Conservation (phyloP, 2,329 filamentous ascomycete genomes). For the Sporothrix sp. region DNA sequence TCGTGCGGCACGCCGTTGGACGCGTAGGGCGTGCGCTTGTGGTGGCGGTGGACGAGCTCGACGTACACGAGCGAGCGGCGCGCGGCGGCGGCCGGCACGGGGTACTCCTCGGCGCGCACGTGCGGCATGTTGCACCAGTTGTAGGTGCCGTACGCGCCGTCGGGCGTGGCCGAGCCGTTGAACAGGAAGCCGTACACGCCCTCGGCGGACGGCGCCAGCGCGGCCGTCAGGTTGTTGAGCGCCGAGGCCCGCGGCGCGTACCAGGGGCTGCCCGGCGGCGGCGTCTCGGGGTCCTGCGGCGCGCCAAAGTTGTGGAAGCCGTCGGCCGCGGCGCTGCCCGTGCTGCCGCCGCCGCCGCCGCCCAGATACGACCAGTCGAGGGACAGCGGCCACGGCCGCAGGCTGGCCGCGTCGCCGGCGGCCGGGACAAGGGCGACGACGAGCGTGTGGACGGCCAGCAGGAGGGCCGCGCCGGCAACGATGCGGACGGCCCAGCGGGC, state of each 20-base stretch:
- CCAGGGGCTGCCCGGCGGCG: constrained; percentile 20
- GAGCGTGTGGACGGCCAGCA: constrained; percentile 9
- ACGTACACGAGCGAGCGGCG: constrained; percentile 54
- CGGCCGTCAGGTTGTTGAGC: constrained; percentile 24
- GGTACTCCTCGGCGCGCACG: constrained; percentile 58
- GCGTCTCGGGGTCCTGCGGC: neutral
- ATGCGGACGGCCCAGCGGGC: constrained; percentile 11
- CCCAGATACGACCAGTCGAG: constrained; percentile 1
- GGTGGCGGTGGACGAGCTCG: constrained; percentile 71
- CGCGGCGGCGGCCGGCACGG: constrained; percentile 43
- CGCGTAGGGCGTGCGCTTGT: constrained; percentile 75
- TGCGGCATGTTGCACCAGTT: constrained; percentile 89
- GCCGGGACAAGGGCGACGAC: neutral
- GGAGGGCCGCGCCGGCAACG: constrained; percentile 8
- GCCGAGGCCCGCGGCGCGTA: constrained; percentile 20
- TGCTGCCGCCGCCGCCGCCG: constrained; percentile 4
- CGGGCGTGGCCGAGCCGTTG: constrained; percentile 52
- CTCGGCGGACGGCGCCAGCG: constrained; percentile 2
- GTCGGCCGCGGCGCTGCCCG: constrained; percentile 4
- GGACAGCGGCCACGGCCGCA: constrained; percentile 10
- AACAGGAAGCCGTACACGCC: constrained; percentile 68
- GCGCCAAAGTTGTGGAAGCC: constrained; percentile 2
- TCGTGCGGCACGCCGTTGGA: constrained; percentile 69
- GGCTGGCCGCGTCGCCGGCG: neutral
- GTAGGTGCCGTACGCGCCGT: constrained; percentile 51